Conservation (phyloP, 306 rosid genomes). For the Elaeagnus macrophylla region DNA sequence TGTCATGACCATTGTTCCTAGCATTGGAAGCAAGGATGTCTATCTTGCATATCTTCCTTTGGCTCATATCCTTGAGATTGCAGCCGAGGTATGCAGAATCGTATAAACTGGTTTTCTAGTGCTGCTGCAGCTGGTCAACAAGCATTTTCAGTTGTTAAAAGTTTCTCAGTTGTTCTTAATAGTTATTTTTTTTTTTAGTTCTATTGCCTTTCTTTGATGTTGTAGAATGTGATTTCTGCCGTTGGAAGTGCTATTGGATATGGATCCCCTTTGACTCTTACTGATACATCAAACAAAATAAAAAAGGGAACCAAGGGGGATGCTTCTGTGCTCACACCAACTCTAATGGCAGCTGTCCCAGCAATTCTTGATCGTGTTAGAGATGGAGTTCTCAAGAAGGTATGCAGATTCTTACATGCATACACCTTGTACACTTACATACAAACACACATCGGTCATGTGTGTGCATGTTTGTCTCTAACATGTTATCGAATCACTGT, state of each 20-base stretch:
- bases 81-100: conserved; percentile 70
- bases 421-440: neutral
- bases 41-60: conserved; percentile 85
- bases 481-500: conserved; percentile 8
- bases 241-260: conserved; percentile 90
- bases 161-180: neutral
- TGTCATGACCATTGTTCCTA: conserved; percentile 82
- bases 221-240: conserved; percentile 66
- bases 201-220: conserved; percentile 24
- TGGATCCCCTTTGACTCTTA: conserved; percentile 87
- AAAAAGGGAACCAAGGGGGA: conserved; percentile 86
- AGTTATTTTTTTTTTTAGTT: conserved; percentile 13
- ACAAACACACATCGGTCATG: neutral
- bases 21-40: conserved; percentile 60
- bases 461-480: neutral
- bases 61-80: conserved; percentile 96
- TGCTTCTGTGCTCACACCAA: conserved; percentile 64
- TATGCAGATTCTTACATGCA: conserved; percentile 27
- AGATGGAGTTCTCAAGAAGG: conserved; percentile 89
- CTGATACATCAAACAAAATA: conserved; percentile 91
- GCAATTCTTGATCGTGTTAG: conserved; percentile 98
- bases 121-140: conserved; percentile 16
- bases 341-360: conserved; percentile 88
- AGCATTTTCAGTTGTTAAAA: neutral
- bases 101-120: conserved; percentile 14